phyloP scores from a whole-genome alignment of 345 rosid genomes.

The Eucalyptus marginata region DNA sequence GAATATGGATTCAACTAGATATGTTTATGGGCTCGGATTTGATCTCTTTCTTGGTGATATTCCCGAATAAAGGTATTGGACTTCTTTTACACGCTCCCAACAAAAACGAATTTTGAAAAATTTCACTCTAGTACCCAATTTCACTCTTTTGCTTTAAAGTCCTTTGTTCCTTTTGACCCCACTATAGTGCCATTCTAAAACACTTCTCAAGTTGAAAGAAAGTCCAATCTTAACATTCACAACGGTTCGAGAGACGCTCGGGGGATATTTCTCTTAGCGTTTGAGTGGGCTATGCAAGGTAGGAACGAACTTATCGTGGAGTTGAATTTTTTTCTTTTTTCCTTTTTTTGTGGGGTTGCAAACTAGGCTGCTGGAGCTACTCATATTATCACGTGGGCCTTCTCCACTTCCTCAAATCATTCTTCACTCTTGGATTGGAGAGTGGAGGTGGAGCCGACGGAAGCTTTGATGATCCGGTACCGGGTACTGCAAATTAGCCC shows the following conservation, averaged over 20 bases:
- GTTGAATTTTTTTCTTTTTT: neutral
- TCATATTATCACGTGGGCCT: neutral
- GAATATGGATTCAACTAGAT: rapidly evolving
- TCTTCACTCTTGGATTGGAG: neutral
- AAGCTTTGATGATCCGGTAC: neutral
- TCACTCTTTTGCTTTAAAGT: neutral
- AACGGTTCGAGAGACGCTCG: neutral
- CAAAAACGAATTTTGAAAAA: neutral
- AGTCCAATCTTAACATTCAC: neutral
- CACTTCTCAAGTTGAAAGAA: neutral
- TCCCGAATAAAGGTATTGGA: no score
- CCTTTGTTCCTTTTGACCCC: neutral
- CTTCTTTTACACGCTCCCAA: no score
- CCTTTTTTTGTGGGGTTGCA: neutral
- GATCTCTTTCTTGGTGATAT: no score
- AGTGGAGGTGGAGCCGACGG: neutral
- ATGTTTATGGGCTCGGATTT: rapidly evolving
- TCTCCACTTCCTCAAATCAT: neutral
- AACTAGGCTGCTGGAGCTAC: neutral
- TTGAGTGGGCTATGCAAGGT: neutral
- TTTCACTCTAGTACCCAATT: neutral
- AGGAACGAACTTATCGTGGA: neutral
- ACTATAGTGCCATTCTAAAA: neutral
- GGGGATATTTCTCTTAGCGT: neutral
- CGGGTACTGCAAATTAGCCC: neutral